Evolutionary conservation across 1,284 basidiomycete genomes (phyloP).

Genomic region (Peniophora sp.): DNA sequence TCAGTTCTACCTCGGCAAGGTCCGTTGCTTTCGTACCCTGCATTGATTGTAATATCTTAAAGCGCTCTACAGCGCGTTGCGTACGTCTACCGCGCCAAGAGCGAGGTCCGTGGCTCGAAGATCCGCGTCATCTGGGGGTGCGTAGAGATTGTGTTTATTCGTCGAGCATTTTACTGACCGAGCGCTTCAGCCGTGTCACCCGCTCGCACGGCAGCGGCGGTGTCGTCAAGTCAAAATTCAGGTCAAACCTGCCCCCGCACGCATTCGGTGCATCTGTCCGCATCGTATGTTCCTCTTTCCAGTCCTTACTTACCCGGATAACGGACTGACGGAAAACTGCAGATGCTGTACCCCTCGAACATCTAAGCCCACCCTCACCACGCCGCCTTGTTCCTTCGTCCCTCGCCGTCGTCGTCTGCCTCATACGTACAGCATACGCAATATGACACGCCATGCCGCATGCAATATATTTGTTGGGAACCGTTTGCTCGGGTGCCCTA

Average conservation of each 20-base stretch:
- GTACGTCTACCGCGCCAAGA: slow-evolving; percentile 96
- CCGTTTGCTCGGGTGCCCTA: no score
- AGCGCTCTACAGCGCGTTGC: slow-evolving; percentile 71
- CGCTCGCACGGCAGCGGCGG: slow-evolving; percentile 93
- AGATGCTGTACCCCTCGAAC: slow-evolving; percentile 50
- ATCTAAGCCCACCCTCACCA: slow-evolving; percentile 25
- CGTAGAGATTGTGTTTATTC: slow-evolving; percentile 1
- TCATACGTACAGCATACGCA: background rate
- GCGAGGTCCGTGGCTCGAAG: slow-evolving; percentile 87
- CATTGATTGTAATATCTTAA: slow-evolving; percentile 1
- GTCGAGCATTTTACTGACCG: background rate
- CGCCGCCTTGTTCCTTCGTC: slow-evolving; percentile 7
- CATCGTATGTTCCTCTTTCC: slow-evolving; percentile 62
- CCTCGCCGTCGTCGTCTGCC: background rate
- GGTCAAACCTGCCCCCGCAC: slow-evolving; percentile 91
- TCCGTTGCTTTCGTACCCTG: slow-evolving; percentile 41
- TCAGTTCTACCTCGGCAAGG: slow-evolving; percentile 98
- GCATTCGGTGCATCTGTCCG: slow-evolving; percentile 94
- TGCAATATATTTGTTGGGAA: background rate
- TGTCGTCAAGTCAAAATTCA: slow-evolving; percentile 98
- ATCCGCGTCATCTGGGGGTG: slow-evolving; percentile 97
- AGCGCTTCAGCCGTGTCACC: slow-evolving; percentile 65
- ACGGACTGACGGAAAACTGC: background rate
- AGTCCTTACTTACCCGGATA: background rate
- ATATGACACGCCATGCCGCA: background rate